phyloP scores from a whole-genome alignment of 352 stramenopile species.

The Phytophthora sp. region DNA sequence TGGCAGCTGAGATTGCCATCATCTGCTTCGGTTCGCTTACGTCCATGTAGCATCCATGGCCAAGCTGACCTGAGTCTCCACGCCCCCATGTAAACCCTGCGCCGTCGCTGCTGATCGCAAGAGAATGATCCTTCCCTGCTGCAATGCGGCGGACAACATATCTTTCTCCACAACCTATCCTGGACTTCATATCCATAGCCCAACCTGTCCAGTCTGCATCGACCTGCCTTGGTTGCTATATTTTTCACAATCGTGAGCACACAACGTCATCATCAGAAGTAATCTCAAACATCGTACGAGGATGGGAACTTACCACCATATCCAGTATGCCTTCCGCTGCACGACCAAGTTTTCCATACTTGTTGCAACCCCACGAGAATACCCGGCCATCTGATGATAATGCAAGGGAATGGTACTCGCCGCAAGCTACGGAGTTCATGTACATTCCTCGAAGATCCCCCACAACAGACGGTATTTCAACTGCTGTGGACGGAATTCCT shows the following conservation, averaged over 20 bases:
- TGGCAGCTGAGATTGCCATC: slow-evolving; percentile 47
- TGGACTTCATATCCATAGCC: slow-evolving; percentile 41
- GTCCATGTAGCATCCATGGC: slow-evolving; percentile 71
- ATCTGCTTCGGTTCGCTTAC: slow-evolving; percentile 62
- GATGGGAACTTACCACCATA: slow-evolving; percentile 40
- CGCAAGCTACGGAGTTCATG: slow-evolving; percentile 66
- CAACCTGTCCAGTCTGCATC: slow-evolving; percentile 48
- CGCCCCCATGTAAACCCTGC: slow-evolving; percentile 75
- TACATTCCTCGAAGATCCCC: slow-evolving; percentile 60
- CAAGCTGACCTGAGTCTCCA: slow-evolving; percentile 68
- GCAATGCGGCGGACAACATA: slow-evolving; percentile 58
- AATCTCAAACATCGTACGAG: neutral
- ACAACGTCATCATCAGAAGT: slow-evolving; percentile 5
- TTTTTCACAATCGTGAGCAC: neutral
- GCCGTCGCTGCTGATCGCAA: slow-evolving; percentile 61
- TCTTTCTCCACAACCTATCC: slow-evolving; percentile 23
- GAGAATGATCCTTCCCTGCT: slow-evolving; percentile 69
- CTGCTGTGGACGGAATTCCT: slow-evolving; percentile 20
- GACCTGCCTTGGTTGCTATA: slow-evolving; percentile 54
- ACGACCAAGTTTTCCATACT: slow-evolving; percentile 67
- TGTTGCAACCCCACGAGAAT: slow-evolving; percentile 80
- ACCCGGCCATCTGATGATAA: slow-evolving; percentile 64
- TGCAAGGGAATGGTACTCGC: slow-evolving; percentile 76
- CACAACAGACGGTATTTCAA: slow-evolving; percentile 48
- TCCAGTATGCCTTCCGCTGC: slow-evolving; percentile 44